phyloP scores from a whole-genome alignment of 1,139 yeast genomes.

The Meyerozyma smithsonii region DNA sequence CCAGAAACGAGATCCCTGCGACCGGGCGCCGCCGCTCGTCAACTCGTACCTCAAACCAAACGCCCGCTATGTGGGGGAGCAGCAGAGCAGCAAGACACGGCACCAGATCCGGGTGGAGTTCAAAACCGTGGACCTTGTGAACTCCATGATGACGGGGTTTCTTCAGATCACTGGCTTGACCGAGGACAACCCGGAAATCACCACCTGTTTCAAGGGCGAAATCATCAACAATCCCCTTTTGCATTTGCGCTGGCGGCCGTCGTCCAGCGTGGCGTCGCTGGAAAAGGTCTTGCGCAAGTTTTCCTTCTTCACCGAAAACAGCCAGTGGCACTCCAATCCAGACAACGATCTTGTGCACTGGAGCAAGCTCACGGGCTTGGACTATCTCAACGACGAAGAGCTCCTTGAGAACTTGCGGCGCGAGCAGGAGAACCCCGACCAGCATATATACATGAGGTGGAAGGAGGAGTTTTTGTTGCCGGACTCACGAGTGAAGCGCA shows the following conservation, averaged over 20 bases:
- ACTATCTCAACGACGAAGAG: conserved; percentile 19
- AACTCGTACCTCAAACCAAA: conserved; percentile 56
- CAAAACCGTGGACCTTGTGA: conserved; percentile 60
- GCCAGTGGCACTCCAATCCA: conserved; percentile 56
- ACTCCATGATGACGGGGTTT: conserved; percentile 68
- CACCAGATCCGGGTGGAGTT: conserved; percentile 72
- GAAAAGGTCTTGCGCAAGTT: conserved; percentile 25
- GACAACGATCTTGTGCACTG: conserved; percentile 81
- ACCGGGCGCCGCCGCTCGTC: conserved; percentile 14
- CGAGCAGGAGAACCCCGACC: conserved; percentile 27
- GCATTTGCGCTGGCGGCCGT: conserved; percentile 10
- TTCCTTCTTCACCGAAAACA: conserved; percentile 39
- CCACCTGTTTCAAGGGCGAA: conserved; percentile 85
- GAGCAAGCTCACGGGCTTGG: conserved; percentile 61
- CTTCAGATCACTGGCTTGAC: conserved; percentile 79
- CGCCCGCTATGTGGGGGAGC: conserved; percentile 62
- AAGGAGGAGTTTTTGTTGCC: conserved; percentile 85
- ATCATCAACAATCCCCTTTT: conserved; percentile 57
- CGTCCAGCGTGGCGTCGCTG: conserved; percentile 28
- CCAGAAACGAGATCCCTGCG: neutral
- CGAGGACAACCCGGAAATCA: conserved; percentile 67
- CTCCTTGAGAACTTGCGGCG: conserved; percentile 23
- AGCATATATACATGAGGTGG: conserved; percentile 82
- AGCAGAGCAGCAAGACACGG: conserved; percentile 63
- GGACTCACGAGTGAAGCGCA: conserved; percentile 62